These are phyloP conservation scores for Dinochytrium kinnereticum DNA, from an alignment of 371 early-diverging fungal genomes.

Conservation along the genomic window DNA sequence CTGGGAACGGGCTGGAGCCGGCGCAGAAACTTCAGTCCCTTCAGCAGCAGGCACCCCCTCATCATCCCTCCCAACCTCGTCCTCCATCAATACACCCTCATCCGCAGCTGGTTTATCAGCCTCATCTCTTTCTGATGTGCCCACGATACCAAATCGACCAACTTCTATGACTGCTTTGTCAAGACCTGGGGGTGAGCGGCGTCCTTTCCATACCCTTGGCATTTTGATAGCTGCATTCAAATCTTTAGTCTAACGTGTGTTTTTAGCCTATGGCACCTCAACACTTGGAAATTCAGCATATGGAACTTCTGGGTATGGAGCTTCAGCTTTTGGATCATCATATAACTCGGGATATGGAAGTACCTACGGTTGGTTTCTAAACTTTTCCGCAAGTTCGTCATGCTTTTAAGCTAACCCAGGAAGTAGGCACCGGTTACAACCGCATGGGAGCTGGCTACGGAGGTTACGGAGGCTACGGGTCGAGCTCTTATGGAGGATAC, in stretches of 20 bases:
- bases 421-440: conserved; percentile 22
- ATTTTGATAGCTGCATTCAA: too few species aligned
- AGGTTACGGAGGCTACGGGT: conserved; percentile 28
- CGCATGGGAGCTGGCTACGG: conserved; percentile 28
- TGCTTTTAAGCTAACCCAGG: not conserved
- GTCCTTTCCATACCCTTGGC: not conserved
- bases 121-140: conserved; percentile 36
- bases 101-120: conserved; percentile 38
- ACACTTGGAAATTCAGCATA: not conserved
- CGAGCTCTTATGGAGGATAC: conserved; percentile 31
- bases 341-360: conserved; percentile 2
- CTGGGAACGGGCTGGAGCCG: conserved; percentile 74
- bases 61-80: conserved; percentile 24
- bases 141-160: conserved; percentile 20
- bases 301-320: conserved; percentile 17
- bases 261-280: too few species aligned
- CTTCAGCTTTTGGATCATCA: conserved; percentile 4
- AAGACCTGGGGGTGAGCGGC: conserved; percentile 22
- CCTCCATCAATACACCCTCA: conserved; percentile 45
- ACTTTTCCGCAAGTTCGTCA: not conserved
- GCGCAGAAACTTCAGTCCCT: conserved; percentile 30
- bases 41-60: conserved; percentile 18
- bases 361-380: not conserved
- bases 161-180: conserved; percentile 1
- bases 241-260: too few species aligned